Evolutionary conservation across 805 yeast genomes (phyloP).

Genomic region (Metschnikowia anglica): DNA sequence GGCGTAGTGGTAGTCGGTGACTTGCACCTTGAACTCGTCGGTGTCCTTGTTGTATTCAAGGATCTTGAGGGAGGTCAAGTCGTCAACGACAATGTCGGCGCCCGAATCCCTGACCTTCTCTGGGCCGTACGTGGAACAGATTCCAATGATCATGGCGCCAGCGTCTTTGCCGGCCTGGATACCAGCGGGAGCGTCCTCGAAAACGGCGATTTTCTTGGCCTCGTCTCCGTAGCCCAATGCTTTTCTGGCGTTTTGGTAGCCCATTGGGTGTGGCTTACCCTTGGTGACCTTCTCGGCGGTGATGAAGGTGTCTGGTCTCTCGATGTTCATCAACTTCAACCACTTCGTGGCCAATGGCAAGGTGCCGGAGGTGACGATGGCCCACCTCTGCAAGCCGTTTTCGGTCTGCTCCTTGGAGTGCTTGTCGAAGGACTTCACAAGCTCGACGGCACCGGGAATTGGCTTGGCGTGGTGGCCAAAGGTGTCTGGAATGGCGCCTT

Average conservation of each 20-base stretch:
- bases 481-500: slow-evolving; percentile 66
- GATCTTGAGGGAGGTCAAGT: slow-evolving; percentile 61
- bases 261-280: slow-evolving; percentile 89
- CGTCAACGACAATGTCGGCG: slow-evolving; percentile 78
- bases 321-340: slow-evolving; percentile 62
- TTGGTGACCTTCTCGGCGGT: slow-evolving; percentile 75
- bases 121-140: slow-evolving; percentile 75
- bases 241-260: slow-evolving; percentile 62
- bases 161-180: slow-evolving; percentile 80
- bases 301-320: slow-evolving; percentile 71
- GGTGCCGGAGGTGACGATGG: slow-evolving; percentile 85
- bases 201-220: slow-evolving; percentile 54
- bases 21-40: slow-evolving; percentile 44
- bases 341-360: slow-evolving; percentile 74
- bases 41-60: slow-evolving; percentile 49
- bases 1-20: slow-evolving; percentile 43
- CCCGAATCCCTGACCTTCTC: slow-evolving; percentile 71
- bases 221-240: slow-evolving; percentile 40
- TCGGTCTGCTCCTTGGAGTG: slow-evolving; percentile 43
- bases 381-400: slow-evolving; percentile 63
- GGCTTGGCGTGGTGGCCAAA: slow-evolving; percentile 73
- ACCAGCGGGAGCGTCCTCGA: slow-evolving; percentile 91
- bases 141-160: slow-evolving; percentile 80
- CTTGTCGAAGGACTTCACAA: slow-evolving; percentile 53
- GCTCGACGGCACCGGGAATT: slow-evolving; percentile 71